Base-by-base conservation (phyloP, 1,139 yeast genomes). In the Scheffersomyces quercinus region DNA sequence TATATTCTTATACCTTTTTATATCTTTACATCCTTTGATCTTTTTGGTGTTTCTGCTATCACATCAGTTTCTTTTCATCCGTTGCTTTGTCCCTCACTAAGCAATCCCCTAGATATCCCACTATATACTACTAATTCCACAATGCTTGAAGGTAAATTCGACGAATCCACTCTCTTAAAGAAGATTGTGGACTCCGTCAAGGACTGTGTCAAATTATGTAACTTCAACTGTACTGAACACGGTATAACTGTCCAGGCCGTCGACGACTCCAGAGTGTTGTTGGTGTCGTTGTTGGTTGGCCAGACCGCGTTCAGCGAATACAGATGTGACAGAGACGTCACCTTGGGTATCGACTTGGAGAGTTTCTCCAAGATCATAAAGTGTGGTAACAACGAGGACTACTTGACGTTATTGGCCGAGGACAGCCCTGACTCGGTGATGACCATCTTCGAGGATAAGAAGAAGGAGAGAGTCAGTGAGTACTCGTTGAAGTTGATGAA, bases 221-320 rank as follows among this genome's bases (percentile, higher is more conserved):
- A 93, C 78, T 89, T 93, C 77, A 95, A 91, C 71, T 93, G 98
- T 72, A 83, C 96, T 15, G 96, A 88, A 67, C 82, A 85, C 52
- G 99, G 99, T 52, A 85, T 93, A 58, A 87, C 96, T 14, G 95
- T 95, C 20, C 98, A 93, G 73, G 98, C 99, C 16, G 95, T 93
- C 57, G 99, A 93, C 69, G 96, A 90, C 62, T 90, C 99, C 30
- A 89, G 97, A 76, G 97, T 93, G 49, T 82, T 93, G 53, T 78
- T 93, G 55, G 97, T 93, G 36, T 87, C 97, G 11, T 75, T 93
- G 56, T 81, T 88, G 59, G 86, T 93, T 55, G 96, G 95, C 45
- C 82, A 85, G 54, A 91, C 88, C 52, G 95, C 96, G n/a, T 93
- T 93, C 73, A 77, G 82, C 48, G 93, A 87, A 55, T 93, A 88